Conservation (phyloP, 352 stramenopile genomes). For the Pythium phragmiticola region DNA sequence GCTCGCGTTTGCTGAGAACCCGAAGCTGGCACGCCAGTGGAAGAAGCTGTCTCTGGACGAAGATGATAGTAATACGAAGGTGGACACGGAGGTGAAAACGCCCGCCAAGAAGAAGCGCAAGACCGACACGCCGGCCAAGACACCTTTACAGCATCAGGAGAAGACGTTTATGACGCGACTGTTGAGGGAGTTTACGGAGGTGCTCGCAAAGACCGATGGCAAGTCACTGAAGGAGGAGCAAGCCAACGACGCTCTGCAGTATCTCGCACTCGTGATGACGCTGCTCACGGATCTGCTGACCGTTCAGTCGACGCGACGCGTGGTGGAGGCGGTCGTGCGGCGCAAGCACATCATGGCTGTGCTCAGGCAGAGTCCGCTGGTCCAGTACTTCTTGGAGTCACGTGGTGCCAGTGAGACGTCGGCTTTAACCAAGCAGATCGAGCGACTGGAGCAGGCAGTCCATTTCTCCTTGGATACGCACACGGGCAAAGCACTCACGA, state of each 20-base stretch:
- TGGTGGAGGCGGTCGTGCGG: slow-evolving; percentile 66
- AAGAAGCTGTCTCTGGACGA: slow-evolving; percentile 33
- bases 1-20: slow-evolving; percentile 61
- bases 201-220: slow-evolving; percentile 30
- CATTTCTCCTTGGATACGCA: slow-evolving; percentile 86
- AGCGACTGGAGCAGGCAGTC: slow-evolving; percentile 65
- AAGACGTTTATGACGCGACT: slow-evolving; percentile 35
- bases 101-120: slow-evolving; percentile 7
- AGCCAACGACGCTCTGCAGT: slow-evolving; percentile 28
- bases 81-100: slow-evolving; percentile 12
- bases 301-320: slow-evolving; percentile 89
- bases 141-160: not conserved
- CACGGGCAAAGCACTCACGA: slow-evolving; percentile 58
- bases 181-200: slow-evolving; percentile 46
- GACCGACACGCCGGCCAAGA: slow-evolving; percentile 26
- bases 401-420: slow-evolving; percentile 29
- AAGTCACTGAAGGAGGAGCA: slow-evolving; percentile 18
- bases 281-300: slow-evolving; percentile 85
- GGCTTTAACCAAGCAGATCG: slow-evolving; percentile 61
- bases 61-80: not conserved
- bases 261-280: slow-evolving; percentile 66
- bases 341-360: slow-evolving; percentile 54
- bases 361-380: slow-evolving; percentile 39
- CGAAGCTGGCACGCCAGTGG: slow-evolving; percentile 71
- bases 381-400: slow-evolving; percentile 40